Percentiles rank a stretch among this genome's conserved stretches.
These are phyloP conservation scores for Hagleromyces aurorensis DNA, from an alignment of 805 yeast species.

Conservation along the genomic window DNA sequence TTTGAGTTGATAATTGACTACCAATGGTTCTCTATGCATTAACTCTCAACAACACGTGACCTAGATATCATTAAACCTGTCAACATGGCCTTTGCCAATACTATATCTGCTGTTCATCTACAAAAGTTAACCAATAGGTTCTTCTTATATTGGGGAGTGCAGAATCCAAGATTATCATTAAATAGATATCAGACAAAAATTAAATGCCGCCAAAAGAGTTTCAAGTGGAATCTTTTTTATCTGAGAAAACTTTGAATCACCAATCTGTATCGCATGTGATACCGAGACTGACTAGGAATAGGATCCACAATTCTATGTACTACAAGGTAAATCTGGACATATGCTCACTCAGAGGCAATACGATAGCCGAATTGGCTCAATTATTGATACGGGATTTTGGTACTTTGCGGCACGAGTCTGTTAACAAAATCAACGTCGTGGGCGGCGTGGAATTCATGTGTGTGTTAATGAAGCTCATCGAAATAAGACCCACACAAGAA, in stretches of 20 bases:
- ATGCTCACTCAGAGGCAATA: conserved; percentile 24
- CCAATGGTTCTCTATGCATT: too few species aligned
- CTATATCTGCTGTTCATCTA: too few species aligned
- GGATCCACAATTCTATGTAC: conserved; percentile 26
- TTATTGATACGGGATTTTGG: conserved; percentile 25
- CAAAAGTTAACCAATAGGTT: too few species aligned
- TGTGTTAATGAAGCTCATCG: conserved; percentile 66
- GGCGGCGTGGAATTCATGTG: conserved; percentile 39
- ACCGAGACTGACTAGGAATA: conserved; percentile 27
- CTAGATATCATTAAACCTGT: too few species aligned
- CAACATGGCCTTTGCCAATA: too few species aligned
- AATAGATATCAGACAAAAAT: too few species aligned
- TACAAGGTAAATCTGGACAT: conserved; percentile 24
- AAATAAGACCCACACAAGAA: conserved; percentile 52
- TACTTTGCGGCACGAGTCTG: conserved; percentile 10
- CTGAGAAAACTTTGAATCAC: conserved; percentile 25
- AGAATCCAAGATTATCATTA: too few species aligned
- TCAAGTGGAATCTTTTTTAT: conserved; percentile 24
- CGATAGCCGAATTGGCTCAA: conserved; percentile 17
- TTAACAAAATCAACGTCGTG: conserved; percentile 13
- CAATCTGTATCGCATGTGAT: conserved; percentile 30
- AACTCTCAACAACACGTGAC: too few species aligned
- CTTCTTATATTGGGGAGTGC: too few species aligned
- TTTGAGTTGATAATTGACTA: too few species aligned
- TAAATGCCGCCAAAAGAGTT: conserved; percentile 28